Percentiles rank a stretch among this genome's conserved stretches.
Evolutionary conservation across 2,329 filamentous ascomycete genomes (phyloP).

Genomic region (Verticillium dahliae): DNA sequence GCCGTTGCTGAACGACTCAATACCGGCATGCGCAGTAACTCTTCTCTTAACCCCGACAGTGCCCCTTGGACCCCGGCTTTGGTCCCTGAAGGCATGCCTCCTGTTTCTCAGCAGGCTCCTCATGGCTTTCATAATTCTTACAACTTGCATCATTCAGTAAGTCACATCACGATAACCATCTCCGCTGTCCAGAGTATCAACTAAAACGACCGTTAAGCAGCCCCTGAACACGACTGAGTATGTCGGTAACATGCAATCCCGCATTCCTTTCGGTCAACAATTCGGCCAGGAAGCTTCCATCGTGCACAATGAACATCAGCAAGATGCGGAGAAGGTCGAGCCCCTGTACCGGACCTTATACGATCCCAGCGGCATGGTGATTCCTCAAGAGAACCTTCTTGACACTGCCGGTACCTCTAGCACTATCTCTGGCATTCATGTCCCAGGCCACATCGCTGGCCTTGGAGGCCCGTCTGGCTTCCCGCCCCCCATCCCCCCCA

Average conservation of each 20-base stretch:
- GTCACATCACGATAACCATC: too few species aligned
- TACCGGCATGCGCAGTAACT: not conserved
- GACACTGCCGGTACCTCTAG: not conserved
- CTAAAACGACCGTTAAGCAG: too few species aligned
- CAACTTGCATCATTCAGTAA: not conserved
- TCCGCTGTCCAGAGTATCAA: too few species aligned
- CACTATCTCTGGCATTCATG: not conserved
- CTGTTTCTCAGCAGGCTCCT: not conserved
- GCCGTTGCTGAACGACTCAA: not conserved
- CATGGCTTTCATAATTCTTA: not conserved
- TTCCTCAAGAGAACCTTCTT: not conserved
- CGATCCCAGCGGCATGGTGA: not conserved
- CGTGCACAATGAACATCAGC: not conserved
- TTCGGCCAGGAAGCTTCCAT: not conserved
- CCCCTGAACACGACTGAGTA: too few species aligned
- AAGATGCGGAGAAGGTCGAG: not conserved
- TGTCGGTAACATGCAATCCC: too few species aligned
- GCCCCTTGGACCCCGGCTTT: not conserved
- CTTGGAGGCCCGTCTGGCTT: not conserved
- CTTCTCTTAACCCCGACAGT: not conserved
- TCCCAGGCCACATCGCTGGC: not conserved
- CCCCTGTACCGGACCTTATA: not conserved
- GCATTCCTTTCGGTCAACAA: too few species aligned
- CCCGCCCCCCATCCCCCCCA: not conserved
- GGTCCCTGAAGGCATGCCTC: not conserved